Conservation (phyloP, 306 rosid species). For the Datisca glomerata region DNA sequence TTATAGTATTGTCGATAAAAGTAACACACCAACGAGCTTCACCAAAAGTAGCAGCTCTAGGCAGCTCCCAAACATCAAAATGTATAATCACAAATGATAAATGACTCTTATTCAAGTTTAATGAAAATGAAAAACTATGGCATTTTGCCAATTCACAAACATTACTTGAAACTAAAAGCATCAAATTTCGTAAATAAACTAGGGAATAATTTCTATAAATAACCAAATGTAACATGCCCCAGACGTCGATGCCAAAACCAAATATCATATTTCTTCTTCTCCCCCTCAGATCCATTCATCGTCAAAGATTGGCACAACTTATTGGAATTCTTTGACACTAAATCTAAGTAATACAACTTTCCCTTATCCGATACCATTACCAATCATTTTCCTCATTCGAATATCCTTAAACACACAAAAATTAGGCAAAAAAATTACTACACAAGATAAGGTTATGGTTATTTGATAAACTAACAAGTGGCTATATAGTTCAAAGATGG, state of each 20-base stretch:
- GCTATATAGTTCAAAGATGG: neutral
- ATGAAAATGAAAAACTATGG: neutral
- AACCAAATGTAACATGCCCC: neutral
- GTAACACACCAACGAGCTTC: neutral
- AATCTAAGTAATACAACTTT: neutral
- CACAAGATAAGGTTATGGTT: slow-evolving; percentile 6
- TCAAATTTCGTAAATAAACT: neutral
- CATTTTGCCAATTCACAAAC: neutral
- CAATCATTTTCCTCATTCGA: neutral
- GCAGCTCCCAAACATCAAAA: neutral
- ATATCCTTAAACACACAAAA: slow-evolving; percentile 5
- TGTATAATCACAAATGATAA: neutral
- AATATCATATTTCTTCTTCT: neutral
- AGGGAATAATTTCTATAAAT: neutral
- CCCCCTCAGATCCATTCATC: neutral
- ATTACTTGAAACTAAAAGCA: neutral
- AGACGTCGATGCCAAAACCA: neutral
- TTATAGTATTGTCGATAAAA: neutral
- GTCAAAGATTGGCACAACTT: neutral
- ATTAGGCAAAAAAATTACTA: slow-evolving; percentile 3
- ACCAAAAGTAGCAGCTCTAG: neutral
- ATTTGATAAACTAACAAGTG: neutral
- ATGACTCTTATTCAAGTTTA: neutral
- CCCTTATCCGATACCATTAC: neutral
- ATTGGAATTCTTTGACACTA: neutral